Base-by-base conservation (phyloP, 208 protist species). In the Phytomonas sp. region DNA sequence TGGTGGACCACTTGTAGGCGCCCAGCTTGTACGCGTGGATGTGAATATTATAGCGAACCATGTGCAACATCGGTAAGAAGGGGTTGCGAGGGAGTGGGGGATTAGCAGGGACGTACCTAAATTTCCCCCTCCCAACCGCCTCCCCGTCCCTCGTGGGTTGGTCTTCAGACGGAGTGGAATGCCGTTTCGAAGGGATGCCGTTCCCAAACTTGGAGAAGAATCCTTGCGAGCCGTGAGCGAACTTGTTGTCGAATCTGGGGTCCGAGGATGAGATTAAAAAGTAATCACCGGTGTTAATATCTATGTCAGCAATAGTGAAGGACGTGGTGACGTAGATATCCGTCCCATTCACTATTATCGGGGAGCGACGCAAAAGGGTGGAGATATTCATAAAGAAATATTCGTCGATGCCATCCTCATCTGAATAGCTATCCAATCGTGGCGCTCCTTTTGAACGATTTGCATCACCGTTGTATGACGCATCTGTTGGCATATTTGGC, bases 331-430 rank as follows among this genome's bases (percentile, higher is more conserved):
- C 83, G 78, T 81, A 90, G 53, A 93, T 75, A 56, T 90, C 88
- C 1, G 81, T 83, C 23, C 79, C 75, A 5, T 62, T 68, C 13
- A 80, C 63, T 30, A 74, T 62, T 4, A 93, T 76, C n/a, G 76
- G 69, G 62, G 80, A 79, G 0, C 81, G 75, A n/a, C 83, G 75
- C 65, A 93, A 76, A 32, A 93, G 68, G 17, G 82, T 81, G 11
- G 88, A 89, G 17, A 93, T 67, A 68, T 89, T 87, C 78, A 86
- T 85, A 65, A 91, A 90, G 65, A 85, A 93, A 37, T 67, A 20
- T 80, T 73, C 7, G 74, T 76, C 33, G 8, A 9, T 40, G 36
- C 4, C 4, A 40, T 40, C 9, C 36, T 4, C 63, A n/a, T n/a
- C n/a, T n/a, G n/a, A n/a, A n/a, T n/a, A n/a, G n/a, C n/a, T n/a